A percentile compares a stretch with the other conserved stretches of the same genome.
Conservation (phyloP, 2,329 filamentous ascomycete species). For the Cryphonectria naterciae region DNA sequence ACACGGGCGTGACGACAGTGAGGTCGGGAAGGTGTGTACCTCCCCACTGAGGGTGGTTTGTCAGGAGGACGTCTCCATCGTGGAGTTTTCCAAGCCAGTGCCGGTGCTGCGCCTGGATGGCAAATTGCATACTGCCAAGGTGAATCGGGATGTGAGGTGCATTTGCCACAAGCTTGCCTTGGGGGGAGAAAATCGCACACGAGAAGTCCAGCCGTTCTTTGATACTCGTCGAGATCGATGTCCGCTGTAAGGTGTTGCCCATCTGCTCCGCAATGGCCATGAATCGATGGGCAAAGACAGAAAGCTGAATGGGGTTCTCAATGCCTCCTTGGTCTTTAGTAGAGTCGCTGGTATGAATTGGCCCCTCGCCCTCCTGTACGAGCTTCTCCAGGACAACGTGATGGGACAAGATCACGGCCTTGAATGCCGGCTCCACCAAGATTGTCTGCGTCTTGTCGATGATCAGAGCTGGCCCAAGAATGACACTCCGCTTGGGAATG, state of each 20-base stretch:
- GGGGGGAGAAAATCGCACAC: constrained; percentile 47
- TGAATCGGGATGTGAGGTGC: constrained; percentile 48
- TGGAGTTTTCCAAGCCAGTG: constrained; percentile 40
- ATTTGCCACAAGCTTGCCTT: constrained; percentile 47
- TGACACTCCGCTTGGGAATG: constrained; percentile 30
- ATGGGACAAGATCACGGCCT: constrained; percentile 36
- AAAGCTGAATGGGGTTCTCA: constrained; percentile 54
- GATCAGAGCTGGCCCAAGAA: constrained; percentile 23
- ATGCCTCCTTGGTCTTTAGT: not conserved
- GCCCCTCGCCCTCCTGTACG: not conserved
- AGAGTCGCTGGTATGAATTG: no score
- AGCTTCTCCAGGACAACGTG: constrained; percentile 32
- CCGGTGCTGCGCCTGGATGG: constrained; percentile 44
- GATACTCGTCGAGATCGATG: constrained; percentile 55
- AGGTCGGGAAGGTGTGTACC: constrained; percentile 47
- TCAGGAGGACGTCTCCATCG: constrained; percentile 45
- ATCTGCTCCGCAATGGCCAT: constrained; percentile 65
- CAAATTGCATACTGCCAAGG: constrained; percentile 48
- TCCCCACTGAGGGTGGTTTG: constrained; percentile 46
- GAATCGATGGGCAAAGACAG: constrained; percentile 59
- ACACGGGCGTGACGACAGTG: constrained; percentile 46
- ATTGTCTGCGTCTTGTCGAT: constrained; percentile 41
- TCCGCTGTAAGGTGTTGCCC: constrained; percentile 60
- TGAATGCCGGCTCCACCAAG: constrained; percentile 35
- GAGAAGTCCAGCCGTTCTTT: constrained; percentile 49